phyloP scores from a whole-genome alignment of 352 stramenopile species.

The Phytopythium helicoides region DNA sequence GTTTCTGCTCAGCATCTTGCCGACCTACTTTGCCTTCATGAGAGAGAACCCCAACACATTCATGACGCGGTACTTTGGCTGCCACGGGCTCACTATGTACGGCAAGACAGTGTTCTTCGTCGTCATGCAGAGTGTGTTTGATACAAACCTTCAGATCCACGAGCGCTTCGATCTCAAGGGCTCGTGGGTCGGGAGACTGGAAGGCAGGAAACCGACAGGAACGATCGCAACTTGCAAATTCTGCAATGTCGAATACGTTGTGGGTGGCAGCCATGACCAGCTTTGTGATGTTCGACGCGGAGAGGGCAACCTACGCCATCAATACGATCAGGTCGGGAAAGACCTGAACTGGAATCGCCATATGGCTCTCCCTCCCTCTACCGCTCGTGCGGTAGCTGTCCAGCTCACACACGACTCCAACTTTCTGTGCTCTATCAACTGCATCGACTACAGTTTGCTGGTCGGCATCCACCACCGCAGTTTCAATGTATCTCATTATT shows the following conservation, averaged over 20 bases:
- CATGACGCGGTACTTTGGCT: constrained; percentile 79
- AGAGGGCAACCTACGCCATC: constrained; percentile 66
- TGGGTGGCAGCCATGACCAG: constrained; percentile 70
- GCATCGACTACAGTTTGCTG: constrained; percentile 95
- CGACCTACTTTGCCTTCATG: constrained; percentile 68
- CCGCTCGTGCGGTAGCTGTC: constrained; percentile 48
- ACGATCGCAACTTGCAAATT: constrained; percentile 75
- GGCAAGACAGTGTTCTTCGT: constrained; percentile 85
- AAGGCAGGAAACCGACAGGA: constrained; percentile 68
- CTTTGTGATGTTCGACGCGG: constrained; percentile 55
- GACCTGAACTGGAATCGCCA: constrained; percentile 85
- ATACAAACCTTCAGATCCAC: constrained; percentile 76
- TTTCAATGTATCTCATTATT: constrained; percentile 76
- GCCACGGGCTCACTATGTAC: constrained; percentile 82
- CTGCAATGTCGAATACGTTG: constrained; percentile 59
- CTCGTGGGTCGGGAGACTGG: constrained; percentile 77
- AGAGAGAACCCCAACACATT: constrained; percentile 70
- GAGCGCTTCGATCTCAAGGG: constrained; percentile 84
- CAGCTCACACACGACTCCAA: constrained; percentile 87
- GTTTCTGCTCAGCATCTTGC: constrained; percentile 71
- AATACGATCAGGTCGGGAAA: constrained; percentile 82
- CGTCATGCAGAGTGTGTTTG: constrained; percentile 84
- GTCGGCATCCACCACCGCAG: constrained; percentile 92
- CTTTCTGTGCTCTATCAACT: constrained; percentile 91
- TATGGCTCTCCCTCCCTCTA: constrained; percentile 59